A percentile compares a stretch with the other conserved stretches of the same genome.
These are phyloP conservation scores for Begonia masoniana DNA, from an alignment of 306 rosid genomes.

Conservation along the genomic window DNA sequence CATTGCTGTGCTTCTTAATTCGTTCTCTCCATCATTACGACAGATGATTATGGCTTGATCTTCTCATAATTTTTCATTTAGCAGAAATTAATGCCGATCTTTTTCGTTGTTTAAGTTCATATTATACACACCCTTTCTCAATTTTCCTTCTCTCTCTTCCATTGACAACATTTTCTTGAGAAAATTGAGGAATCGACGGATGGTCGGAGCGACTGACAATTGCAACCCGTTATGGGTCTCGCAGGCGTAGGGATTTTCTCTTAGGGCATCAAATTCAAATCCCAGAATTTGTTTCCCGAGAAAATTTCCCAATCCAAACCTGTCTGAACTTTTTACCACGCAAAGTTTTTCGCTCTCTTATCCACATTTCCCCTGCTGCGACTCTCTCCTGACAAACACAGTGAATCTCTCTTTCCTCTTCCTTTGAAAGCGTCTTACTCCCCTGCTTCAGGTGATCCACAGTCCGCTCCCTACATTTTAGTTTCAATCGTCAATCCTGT, in stretches of 20 bases:
- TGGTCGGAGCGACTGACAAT: conserved; percentile 39
- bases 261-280: conserved; percentile 18
- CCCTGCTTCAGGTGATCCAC: conserved; percentile 42
- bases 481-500: not conserved
- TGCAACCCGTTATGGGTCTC: conserved; percentile 26
- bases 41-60: too few relatives aligned
- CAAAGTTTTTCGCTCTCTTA: conserved; percentile 17
- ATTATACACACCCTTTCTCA: too few relatives aligned
- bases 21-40: too few relatives aligned
- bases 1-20: too few relatives aligned
- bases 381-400: conserved; percentile 13
- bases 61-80: too few relatives aligned
- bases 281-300: conserved; percentile 20
- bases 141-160: too few relatives aligned
- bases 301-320: conserved; percentile 16
- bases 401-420: conserved; percentile 20
- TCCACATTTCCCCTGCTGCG: conserved; percentile 12
- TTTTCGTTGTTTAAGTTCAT: too few relatives aligned
- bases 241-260: conserved; percentile 17
- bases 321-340: conserved; percentile 11
- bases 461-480: not conserved
- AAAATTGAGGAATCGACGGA: conserved; percentile 10
- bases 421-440: conserved; percentile 33
- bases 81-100: too few relatives aligned
- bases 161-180: too few relatives aligned